phyloP scores from a whole-genome alignment of 1,284 basidiomycete genomes.

The Cryptococcus neoformans region DNA sequence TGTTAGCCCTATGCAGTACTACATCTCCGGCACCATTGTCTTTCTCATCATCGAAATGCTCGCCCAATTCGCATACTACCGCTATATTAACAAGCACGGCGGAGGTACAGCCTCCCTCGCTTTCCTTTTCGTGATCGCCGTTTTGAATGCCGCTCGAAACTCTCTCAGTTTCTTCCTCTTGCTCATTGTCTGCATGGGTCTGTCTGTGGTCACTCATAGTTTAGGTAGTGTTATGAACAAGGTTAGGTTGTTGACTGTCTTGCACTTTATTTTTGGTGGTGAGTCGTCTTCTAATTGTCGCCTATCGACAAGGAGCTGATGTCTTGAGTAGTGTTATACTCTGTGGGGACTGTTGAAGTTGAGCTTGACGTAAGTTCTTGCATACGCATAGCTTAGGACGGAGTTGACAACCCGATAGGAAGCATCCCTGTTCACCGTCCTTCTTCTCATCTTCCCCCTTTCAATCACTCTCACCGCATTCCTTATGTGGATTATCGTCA shows the following conservation, averaged over 20 bases:
- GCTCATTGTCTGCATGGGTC: constrained; percentile 81
- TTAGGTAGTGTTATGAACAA: constrained; percentile 46
- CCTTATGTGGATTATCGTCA: constrained; percentile 91
- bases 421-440: constrained; percentile 70
- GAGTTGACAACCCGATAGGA: constrained; percentile 47
- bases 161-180: constrained; percentile 94
- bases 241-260: constrained; percentile 45
- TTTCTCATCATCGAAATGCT: constrained; percentile 93
- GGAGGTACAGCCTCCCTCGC: constrained; percentile 68
- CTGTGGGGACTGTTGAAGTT: constrained; percentile 87
- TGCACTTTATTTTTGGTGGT: constrained; percentile 94
- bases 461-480: constrained; percentile 92
- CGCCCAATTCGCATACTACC: constrained; percentile 61
- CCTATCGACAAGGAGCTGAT: neutral
- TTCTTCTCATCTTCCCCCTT: constrained; percentile 86
- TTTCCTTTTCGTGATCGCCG: constrained; percentile 78
- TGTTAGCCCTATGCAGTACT: constrained; percentile 61
- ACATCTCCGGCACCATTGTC: constrained; percentile 85
- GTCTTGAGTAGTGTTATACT: constrained; percentile 68
- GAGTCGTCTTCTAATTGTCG: neutral
- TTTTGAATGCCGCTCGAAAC: constrained; percentile 90
- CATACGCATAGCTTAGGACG: constrained; percentile 13
- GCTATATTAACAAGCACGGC: constrained; percentile 84
- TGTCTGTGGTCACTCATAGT: constrained; percentile 63
- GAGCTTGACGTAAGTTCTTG: constrained; percentile 64